Conservation (phyloP, 768 basidiomycete genomes). For the Gymnopilus junonius region DNA sequence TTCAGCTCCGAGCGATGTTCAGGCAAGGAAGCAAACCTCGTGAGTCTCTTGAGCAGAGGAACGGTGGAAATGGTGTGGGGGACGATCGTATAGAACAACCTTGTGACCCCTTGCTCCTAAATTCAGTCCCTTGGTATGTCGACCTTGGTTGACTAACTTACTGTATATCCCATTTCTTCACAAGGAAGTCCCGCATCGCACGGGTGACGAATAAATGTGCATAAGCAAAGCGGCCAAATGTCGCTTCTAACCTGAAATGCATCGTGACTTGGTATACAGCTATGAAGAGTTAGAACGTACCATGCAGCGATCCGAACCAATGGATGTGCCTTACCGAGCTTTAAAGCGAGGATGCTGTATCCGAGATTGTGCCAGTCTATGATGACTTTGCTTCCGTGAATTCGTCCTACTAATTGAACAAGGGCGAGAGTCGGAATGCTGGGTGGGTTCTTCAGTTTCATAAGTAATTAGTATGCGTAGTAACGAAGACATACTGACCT, state of each 20-base stretch:
- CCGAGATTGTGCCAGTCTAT: slow-evolving; percentile 99
- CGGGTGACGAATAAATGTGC: slow-evolving; percentile 93
- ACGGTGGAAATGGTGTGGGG: slow-evolving; percentile 82
- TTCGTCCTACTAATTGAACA: slow-evolving; percentile 70
- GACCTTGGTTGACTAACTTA: slow-evolving; percentile 40
- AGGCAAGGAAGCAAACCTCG: slow-evolving; percentile 51
- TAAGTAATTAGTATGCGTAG: not conserved
- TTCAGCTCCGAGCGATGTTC: not conserved
- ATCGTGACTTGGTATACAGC: not conserved
- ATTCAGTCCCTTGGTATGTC: not conserved
- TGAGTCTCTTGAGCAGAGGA: slow-evolving; percentile 75
- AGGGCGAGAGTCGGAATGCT: slow-evolving; percentile 92
- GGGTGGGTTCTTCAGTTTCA: slow-evolving; percentile 80
- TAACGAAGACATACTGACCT: slow-evolving; percentile 56
- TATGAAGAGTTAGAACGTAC: slow-evolving; percentile 43
- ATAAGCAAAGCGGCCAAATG: slow-evolving; percentile 80
- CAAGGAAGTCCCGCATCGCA: slow-evolving; percentile 79
- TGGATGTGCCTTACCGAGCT: slow-evolving; percentile 67
- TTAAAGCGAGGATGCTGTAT: slow-evolving; percentile 88
- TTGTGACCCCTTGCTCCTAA: slow-evolving; percentile 65
- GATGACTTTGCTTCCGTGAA: slow-evolving; percentile 83
- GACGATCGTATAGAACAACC: slow-evolving; percentile 86
- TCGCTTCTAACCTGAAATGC: slow-evolving; percentile 74
- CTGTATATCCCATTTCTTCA: slow-evolving; percentile 77
- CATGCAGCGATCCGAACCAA: slow-evolving; percentile 77